Conservation (phyloP, 768 basidiomycete genomes). For the Mycena rosella region DNA sequence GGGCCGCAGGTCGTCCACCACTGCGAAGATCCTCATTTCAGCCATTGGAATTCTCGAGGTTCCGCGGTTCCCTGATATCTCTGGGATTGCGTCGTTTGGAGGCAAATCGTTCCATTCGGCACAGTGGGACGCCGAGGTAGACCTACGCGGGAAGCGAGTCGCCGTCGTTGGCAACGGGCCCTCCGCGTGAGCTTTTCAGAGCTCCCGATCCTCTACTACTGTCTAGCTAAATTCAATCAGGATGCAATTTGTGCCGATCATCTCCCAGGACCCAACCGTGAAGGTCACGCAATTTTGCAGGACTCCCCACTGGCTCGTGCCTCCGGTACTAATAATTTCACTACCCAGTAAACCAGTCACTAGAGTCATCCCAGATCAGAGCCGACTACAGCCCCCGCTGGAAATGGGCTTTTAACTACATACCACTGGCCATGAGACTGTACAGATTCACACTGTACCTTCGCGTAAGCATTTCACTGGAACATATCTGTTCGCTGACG, state of each 20-base stretch:
- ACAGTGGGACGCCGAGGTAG: constrained; percentile 56
- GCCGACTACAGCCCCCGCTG: constrained; percentile 44
- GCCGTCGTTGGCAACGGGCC: constrained; percentile 72
- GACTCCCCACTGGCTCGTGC: constrained; percentile 69
- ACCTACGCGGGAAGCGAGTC: constrained; percentile 60
- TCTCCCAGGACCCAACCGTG: constrained; percentile 60
- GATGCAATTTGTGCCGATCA: too few relatives aligned
- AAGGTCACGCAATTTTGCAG: constrained; percentile 70
- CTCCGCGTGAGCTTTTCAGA: constrained; percentile 56
- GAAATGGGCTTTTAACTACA: constrained; percentile 57
- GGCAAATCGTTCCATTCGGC: constrained; percentile 68
- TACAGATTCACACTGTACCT: constrained; percentile 43
- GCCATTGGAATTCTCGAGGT: constrained; percentile 63
- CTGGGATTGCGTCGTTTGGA: constrained; percentile 55
- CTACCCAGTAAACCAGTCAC: too few relatives aligned
- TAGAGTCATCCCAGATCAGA: constrained; percentile 35
- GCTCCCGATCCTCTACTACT: not conserved
- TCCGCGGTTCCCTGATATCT: constrained; percentile 53
- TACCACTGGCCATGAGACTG: constrained; percentile 53
- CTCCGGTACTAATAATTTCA: constrained; percentile 51
- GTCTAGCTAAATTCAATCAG: constrained; percentile 44
- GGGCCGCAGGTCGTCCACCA: constrained; percentile 43
- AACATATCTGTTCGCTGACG: not conserved
- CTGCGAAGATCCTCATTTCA: constrained; percentile 64
- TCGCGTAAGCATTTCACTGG: constrained; percentile 23